These are phyloP conservation scores for Fusarium beomiforme DNA, from an alignment of 2,329 filamentous ascomycete genomes.

Conservation along the genomic window DNA sequence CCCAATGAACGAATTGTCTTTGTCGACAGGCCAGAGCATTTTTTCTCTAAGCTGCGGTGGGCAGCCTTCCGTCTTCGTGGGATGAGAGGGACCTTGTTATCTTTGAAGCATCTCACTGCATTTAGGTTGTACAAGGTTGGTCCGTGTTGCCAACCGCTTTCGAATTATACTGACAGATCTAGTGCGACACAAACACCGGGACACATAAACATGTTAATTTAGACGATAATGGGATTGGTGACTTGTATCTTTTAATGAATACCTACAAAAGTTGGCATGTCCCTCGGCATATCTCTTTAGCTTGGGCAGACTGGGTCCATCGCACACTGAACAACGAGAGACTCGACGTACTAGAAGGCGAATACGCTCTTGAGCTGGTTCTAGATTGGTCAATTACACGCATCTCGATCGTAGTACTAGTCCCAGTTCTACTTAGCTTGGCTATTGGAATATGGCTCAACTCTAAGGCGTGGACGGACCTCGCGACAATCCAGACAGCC, in stretches of 20 bases:
- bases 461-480: background rate
- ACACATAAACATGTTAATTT: accelerated
- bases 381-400: background rate
- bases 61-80: background rate
- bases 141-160: accelerated
- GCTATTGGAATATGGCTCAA: background rate
- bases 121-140: background rate
- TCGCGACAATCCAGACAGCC: background rate
- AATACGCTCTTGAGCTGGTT: background rate
- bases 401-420: background rate
- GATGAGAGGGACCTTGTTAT: background rate
- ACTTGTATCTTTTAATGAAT: background rate
- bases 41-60: background rate
- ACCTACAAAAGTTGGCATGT: background rate
- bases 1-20: background rate
- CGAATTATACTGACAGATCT: accelerated
- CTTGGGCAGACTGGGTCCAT: background rate
- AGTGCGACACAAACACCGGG: background rate
- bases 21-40: background rate
- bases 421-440: background rate
- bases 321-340: background rate
- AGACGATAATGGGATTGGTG: accelerated
- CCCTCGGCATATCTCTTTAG: accelerated
- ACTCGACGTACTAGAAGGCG: accelerated
- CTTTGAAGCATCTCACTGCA: background rate